Evolutionary conservation across 176 grass and related monocot species (phyloP).

Genomic region (Coix lacrymajobi): DNA sequence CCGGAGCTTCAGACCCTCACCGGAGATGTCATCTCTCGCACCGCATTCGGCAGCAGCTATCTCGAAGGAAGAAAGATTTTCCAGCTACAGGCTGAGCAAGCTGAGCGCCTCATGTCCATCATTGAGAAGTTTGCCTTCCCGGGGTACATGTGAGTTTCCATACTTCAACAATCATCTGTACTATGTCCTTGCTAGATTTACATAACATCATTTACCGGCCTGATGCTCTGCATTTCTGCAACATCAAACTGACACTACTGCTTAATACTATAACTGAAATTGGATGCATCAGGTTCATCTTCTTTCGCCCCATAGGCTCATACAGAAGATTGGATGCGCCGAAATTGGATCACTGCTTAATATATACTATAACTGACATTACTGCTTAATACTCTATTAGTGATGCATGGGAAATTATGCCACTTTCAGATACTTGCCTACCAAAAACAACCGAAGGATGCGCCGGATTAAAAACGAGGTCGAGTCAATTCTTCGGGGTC

Average conservation of each 20-base stretch:
- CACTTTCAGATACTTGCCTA: constrained; percentile 43
- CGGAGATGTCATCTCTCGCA: constrained; percentile 65
- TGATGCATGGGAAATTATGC: background rate
- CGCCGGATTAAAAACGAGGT: constrained; percentile 32
- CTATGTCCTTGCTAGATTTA: background rate
- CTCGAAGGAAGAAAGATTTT: constrained; percentile 64
- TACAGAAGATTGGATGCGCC: no score
- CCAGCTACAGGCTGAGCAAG: constrained; percentile 41
- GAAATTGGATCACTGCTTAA: no score
- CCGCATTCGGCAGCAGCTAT: constrained; percentile 67
- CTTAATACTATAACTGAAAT: background rate
- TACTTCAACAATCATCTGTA: background rate
- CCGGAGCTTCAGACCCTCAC: constrained; percentile 55
- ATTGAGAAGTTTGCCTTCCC: constrained; percentile 32
- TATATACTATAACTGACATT: no score
- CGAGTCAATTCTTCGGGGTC: constrained; percentile 18
- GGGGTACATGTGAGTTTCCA: constrained; percentile 36
- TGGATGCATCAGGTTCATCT: background rate
- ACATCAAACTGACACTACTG: background rate
- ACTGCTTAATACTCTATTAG: background rate
- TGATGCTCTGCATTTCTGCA: no score
- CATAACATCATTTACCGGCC: background rate
- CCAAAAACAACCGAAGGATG: constrained; percentile 45
- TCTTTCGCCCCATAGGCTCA: background rate
- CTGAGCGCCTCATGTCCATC: constrained; percentile 1